Conservation (phyloP, 1,284 basidiomycete species). For the Rhodotorula sp. region DNA sequence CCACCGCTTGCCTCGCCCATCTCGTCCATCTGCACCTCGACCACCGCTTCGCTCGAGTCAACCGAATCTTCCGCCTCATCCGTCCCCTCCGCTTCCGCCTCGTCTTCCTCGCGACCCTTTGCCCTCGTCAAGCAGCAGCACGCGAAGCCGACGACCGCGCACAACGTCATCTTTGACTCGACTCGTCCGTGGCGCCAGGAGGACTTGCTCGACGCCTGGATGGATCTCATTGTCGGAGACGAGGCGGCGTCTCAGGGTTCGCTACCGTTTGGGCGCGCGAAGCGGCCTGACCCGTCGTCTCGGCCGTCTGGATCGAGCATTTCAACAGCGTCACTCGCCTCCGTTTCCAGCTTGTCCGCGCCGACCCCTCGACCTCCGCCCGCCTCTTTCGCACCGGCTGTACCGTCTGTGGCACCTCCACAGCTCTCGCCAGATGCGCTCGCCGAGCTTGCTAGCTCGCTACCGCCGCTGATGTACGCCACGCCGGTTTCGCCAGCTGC, state of each 20-base stretch:
- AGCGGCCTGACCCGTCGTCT: not conserved
- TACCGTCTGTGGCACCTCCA: not conserved
- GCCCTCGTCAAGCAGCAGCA: slow-evolving; percentile 10
- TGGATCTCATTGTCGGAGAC: slow-evolving; percentile 12
- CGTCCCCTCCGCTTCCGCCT: not conserved
- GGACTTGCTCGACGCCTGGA: slow-evolving; percentile 13
- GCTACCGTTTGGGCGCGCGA: not conserved
- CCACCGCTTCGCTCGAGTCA: not conserved
- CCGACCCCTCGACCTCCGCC: too few relatives aligned
- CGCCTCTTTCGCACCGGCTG: not conserved
- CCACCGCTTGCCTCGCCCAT: not conserved
- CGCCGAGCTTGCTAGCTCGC: not conserved
- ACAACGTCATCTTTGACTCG: slow-evolving; percentile 7
- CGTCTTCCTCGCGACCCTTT: slow-evolving; percentile 2
- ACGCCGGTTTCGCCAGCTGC: not conserved
- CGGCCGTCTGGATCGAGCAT: not conserved
- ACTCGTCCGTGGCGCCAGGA: not conserved
- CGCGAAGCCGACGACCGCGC: not conserved
- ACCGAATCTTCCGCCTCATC: not conserved
- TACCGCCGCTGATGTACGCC: slow-evolving; percentile 12
- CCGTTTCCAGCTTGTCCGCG: not conserved
- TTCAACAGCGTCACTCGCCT: not conserved
- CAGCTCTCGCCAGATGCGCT: not conserved
- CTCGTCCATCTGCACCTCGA: too few relatives aligned
- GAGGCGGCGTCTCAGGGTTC: not conserved